Conservation (phyloP, 169 alveolate genomes). For the Ichthyophthirius multifiliis region DNA sequence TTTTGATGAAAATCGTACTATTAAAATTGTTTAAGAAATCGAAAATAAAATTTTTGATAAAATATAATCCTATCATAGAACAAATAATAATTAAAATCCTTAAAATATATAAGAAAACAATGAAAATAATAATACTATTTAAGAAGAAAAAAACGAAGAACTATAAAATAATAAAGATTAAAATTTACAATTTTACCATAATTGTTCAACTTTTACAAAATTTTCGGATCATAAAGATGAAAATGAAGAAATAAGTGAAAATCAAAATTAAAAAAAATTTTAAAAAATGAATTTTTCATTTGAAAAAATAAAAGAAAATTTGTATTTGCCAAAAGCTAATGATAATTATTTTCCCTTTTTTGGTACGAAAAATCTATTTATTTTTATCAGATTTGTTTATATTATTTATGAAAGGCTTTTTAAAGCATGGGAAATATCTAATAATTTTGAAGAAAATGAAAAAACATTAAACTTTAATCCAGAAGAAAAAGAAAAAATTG, state of each 20-base stretch:
- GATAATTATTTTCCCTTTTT: not conserved
- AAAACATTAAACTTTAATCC: not conserved
- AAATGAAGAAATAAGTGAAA: too few species aligned
- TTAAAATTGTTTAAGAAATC: not conserved
- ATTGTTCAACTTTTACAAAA: too few species aligned
- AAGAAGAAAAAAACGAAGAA: too few species aligned
- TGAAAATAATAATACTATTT: too few species aligned
- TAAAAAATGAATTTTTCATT: not conserved
- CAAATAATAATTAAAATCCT: too few species aligned
- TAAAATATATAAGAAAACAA: too few species aligned
- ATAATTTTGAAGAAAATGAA: constrained; percentile 12
- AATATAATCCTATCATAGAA: not conserved
- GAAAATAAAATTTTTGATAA: constrained; percentile 10
- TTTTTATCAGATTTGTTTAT: not conserved
- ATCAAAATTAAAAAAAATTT: too few species aligned
- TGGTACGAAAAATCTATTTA: not conserved
- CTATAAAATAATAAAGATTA: not conserved
- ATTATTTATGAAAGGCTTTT: not conserved
- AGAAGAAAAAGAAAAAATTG: not conserved
- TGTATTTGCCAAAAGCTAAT: not conserved
- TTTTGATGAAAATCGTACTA: not conserved
- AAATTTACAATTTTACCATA: not conserved
- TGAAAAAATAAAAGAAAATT: not conserved
- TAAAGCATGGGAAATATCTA: not conserved
- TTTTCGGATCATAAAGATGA: too few species aligned